phyloP scores from a whole-genome alignment of 805 yeast species.

The Priceomyces fermenticarens region DNA sequence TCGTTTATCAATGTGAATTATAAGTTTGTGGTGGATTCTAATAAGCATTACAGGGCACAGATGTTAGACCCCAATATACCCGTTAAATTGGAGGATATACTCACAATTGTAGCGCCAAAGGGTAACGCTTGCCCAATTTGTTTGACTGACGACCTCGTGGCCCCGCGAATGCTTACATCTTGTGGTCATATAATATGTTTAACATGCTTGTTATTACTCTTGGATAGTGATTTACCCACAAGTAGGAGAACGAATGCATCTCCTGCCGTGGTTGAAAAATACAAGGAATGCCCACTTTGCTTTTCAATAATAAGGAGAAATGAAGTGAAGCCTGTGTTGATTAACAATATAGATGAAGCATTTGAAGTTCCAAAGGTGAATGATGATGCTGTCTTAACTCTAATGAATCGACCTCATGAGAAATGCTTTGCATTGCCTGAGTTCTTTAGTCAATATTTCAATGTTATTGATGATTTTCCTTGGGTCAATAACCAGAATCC shows the following conservation, averaged over 20 bases:
- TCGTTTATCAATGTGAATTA: conserved; percentile 79
- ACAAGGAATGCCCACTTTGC: conserved; percentile 81
- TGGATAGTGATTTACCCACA: conserved; percentile 51
- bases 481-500: conserved; percentile 36
- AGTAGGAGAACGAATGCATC: conserved; percentile 36
- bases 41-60: conserved; percentile 55
- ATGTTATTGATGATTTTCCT: conserved; percentile 49
- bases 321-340: conserved; percentile 64
- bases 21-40: conserved; percentile 72
- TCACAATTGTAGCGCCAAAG: conserved; percentile 71
- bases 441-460: conserved; percentile 24
- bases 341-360: conserved; percentile 46
- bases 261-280: conserved; percentile 40
- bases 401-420: conserved; percentile 52
- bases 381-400: conserved; percentile 53
- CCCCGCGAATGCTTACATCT: conserved; percentile 85
- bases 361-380: conserved; percentile 58
- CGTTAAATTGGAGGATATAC: conserved; percentile 55
- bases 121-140: conserved; percentile 91
- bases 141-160: conserved; percentile 74
- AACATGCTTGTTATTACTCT: conserved; percentile 72
- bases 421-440: conserved; percentile 50
- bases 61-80: conserved; percentile 73
- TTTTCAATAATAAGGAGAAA: conserved; percentile 49
- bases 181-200: conserved; percentile 94